A percentile compares a stretch with the other conserved stretches of the same genome.
Evolutionary conservation across 1,284 basidiomycete species (phyloP).

Genomic region (Microbotryomycetes sp.): DNA sequence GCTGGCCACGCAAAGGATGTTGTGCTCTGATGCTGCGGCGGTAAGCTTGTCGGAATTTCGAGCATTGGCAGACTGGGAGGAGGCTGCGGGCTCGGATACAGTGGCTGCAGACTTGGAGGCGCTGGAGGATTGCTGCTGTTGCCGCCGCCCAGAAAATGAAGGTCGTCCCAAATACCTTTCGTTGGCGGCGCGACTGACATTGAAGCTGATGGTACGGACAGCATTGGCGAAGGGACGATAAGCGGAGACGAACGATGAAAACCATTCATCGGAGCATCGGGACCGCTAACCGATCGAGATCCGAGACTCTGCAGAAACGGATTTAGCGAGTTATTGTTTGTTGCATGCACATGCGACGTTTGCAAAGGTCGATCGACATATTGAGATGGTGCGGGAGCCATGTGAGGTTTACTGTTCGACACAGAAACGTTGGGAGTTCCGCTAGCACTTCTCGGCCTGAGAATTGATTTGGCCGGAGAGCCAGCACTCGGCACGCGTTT

Average conservation of each 20-base stretch:
- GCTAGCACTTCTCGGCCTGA: neutral
- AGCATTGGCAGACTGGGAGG: neutral
- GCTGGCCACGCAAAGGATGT: neutral
- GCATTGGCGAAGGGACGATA: too few relatives aligned
- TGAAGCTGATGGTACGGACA: too few relatives aligned
- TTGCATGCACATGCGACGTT: too few relatives aligned
- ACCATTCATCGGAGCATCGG: too few relatives aligned
- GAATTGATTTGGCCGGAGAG: constrained; percentile 1
- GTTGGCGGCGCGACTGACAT: too few relatives aligned
- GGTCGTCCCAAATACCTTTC: constrained; percentile 22
- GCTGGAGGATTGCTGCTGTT: neutral
- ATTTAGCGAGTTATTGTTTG: too few relatives aligned
- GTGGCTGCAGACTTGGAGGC: neutral
- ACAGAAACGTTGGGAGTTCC: neutral
- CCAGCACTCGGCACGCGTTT: neutral
- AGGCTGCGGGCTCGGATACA: neutral
- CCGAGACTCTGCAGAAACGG: too few relatives aligned
- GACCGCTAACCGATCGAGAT: too few relatives aligned
- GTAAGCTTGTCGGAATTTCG: neutral
- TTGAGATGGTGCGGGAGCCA: neutral
- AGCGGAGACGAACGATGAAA: too few relatives aligned
- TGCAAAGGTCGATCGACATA: neutral
- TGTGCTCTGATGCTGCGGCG: neutral
- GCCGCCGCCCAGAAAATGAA: constrained; percentile 11
- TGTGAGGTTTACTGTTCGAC: too few relatives aligned